Evolutionary conservation across 1,284 basidiomycete genomes (phyloP), one percentile per base, ranked within the genome.

Genomic region (Macrocybe sp.): DNA sequence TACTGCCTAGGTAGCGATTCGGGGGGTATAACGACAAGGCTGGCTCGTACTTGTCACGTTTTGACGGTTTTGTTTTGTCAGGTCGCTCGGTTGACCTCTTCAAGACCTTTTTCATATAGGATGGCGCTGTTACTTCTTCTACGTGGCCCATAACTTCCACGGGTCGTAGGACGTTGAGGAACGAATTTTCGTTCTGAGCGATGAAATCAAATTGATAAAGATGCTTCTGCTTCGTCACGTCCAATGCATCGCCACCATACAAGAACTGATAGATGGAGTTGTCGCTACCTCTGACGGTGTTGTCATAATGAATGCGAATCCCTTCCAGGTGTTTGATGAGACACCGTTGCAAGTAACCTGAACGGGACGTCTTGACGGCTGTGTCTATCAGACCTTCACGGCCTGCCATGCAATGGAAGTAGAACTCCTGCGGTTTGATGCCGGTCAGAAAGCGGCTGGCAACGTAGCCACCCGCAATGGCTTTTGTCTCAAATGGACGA

Each of bases 341-440:
- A 73, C 97, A 99, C 49, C 97, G 84, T 65, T 99, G 97, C 40
- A 99, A 79, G 67, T 99, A 99, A 16, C 97, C 97, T 7, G 97
- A 99, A 55, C 97, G 92, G 55, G 91, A 92, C 4, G 97, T 99
- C 73, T 99, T 99, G 68, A 99, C 97, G 43, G 97, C 97, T 7
- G 97, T 99, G 65, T 99, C 97, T 62, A 99, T 99, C 32, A 99
- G 79, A 66, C 97, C 97, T 73, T 99, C 97, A 59, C 97, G 85
- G 46, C 97, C 97, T 51, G 97, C 95, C 97, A 99, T 99, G 68
- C 97, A 98, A 72, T 99, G 97, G 80, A 99, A 99, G 74, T 97
- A 99, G 73, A 97, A 99, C 67, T 99, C 97, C 65, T 99, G 97
- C 0, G 97, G 97, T 54, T 90, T 92, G 64, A 99, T 88, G 51